These are phyloP conservation scores for Tylopilus sp. DNA, from an alignment of 1,284 basidiomycete genomes.

Conservation along the genomic window DNA sequence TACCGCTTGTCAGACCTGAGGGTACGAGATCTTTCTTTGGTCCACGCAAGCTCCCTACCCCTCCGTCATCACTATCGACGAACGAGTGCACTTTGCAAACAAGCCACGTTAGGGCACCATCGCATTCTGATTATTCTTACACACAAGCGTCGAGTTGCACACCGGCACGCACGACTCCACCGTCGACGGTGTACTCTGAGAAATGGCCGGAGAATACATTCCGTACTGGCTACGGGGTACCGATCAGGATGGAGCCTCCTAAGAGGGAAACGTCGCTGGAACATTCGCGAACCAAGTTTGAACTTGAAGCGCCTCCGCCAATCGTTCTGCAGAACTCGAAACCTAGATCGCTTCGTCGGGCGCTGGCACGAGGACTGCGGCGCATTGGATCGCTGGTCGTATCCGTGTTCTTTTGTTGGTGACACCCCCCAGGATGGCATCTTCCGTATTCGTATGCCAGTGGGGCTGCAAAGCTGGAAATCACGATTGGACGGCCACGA, in stretches of 20 bases:
- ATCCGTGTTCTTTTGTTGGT: conserved; percentile 33
- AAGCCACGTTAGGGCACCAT: conserved; percentile 20
- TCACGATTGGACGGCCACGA: conserved; percentile 17
- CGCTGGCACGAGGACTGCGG: conserved; percentile 24
- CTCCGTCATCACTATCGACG: conserved; percentile 27
- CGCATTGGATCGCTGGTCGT: conserved; percentile 31
- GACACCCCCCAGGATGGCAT: conserved; percentile 13
- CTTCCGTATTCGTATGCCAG: conserved; percentile 9
- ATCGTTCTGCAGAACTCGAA: conserved; percentile 27
- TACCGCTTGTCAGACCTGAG: conserved; percentile 22
- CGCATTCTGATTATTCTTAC: conserved; percentile 28
- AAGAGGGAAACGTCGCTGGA: conserved; percentile 24
- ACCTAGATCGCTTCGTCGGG: conserved; percentile 22
- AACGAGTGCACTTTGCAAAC: conserved; percentile 20
- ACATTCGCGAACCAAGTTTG: conserved; percentile 20
- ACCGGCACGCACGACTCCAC: conserved; percentile 35
- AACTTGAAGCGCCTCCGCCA: conserved; percentile 19
- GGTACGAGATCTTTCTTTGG: conserved; percentile 19
- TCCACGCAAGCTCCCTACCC: conserved; percentile 34
- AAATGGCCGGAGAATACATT: conserved; percentile 26
- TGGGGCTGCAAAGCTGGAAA: conserved; percentile 30
- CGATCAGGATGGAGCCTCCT: conserved; percentile 27
- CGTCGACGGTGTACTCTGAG: conserved; percentile 32
- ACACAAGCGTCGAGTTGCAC: conserved; percentile 29
- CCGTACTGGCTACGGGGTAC: conserved; percentile 25